phyloP scores from a whole-genome alignment of 2,329 filamentous ascomycete species.

The Stachybotrys echinatus region DNA sequence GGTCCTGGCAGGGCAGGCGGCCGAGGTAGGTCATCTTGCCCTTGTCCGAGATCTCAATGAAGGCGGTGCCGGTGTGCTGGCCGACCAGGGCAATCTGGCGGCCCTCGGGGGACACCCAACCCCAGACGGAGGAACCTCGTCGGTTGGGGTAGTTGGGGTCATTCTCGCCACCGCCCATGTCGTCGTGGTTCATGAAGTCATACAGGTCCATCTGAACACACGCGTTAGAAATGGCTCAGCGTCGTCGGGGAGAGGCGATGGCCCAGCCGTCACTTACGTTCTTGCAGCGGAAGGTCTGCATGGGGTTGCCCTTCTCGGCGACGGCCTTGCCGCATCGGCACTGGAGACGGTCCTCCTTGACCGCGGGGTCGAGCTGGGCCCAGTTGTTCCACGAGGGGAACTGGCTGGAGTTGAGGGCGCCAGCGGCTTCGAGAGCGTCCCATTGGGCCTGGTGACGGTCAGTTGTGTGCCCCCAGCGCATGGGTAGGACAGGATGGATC shows the following conservation, averaged over 20 bases:
- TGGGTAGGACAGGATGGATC: not conserved
- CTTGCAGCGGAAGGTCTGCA: slow-evolving; percentile 16
- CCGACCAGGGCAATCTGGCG: slow-evolving; percentile 39
- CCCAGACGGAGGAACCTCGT: slow-evolving; percentile 9
- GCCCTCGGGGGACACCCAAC: slow-evolving; percentile 35
- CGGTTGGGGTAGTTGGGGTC: slow-evolving; percentile 10
- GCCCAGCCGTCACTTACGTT: slow-evolving; percentile 13
- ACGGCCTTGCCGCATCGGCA: slow-evolving; percentile 6
- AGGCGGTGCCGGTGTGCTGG: slow-evolving; percentile 38
- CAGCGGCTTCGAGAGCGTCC: slow-evolving; percentile 9
- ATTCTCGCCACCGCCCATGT: slow-evolving; percentile 2
- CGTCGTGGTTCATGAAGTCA: not conserved
- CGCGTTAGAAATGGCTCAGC: no score
- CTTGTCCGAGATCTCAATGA: slow-evolving; percentile 34
- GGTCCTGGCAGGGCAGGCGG: slow-evolving; percentile 31
- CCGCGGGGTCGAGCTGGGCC: slow-evolving; percentile 7
- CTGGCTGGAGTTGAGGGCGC: slow-evolving; percentile 7
- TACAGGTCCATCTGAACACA: not conserved
- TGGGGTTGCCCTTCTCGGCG: slow-evolving; percentile 9
- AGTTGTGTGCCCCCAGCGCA: no score
- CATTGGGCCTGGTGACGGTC: slow-evolving; percentile 7
- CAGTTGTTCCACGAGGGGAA: slow-evolving; percentile 8
- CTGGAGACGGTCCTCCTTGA: slow-evolving; percentile 8
- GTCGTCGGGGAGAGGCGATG: no score
- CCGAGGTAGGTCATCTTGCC: slow-evolving; percentile 38